Evolutionary conservation across 352 stramenopile genomes (phyloP), one percentile per base, ranked within the genome.

Genomic region (Globisporangium echinulatum): DNA sequence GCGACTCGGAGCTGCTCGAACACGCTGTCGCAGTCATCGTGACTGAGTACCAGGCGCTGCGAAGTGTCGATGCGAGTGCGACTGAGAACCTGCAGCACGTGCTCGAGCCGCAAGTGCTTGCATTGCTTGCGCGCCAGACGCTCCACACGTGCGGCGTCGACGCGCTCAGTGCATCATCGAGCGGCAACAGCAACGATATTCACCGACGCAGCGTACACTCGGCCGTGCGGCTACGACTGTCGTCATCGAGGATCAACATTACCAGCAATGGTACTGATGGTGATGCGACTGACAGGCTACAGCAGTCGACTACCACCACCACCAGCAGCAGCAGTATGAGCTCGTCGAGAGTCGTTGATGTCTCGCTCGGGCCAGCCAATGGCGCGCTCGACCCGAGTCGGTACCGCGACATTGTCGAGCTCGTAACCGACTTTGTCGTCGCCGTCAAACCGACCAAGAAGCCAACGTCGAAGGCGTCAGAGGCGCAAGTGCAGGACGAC

Each of bases 151-250:
- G 75, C 49, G 60, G 61, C 49, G 71, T 64, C 14, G 59, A 68
- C 36, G 75, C 61, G 39, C 48, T 69, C 9, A 48, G 58, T 19
- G 37, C 47, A 49, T 72, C 59, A 8, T 64, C 40, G 40, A 13
- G 7, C 7, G 7, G 56, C 61, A 42, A 13, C 15, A 62, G 46
- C 36, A 59, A 49, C 14, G 70, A 74, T 58, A 62, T 82, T 50
- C 68, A 66, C 36, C 63, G 75, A 37, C 68, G 82, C 61, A 88
- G 82, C 49, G 68, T 76, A 43, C 74, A 89, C 63, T 91, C 79
- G 14, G 79, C 82, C 10, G n/a, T 91, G 50, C 75, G 82, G 4
- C 62, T 89, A 53, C 73, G 75, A 10, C 17, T 58, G 9, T 56
- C 39, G 10, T 42, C 40, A 44, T 44, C 40, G 40, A 33, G 25